Evolutionary conservation across 2,329 filamentous ascomycete genomes (phyloP).

Genomic region (Whalleya microplaca): DNA sequence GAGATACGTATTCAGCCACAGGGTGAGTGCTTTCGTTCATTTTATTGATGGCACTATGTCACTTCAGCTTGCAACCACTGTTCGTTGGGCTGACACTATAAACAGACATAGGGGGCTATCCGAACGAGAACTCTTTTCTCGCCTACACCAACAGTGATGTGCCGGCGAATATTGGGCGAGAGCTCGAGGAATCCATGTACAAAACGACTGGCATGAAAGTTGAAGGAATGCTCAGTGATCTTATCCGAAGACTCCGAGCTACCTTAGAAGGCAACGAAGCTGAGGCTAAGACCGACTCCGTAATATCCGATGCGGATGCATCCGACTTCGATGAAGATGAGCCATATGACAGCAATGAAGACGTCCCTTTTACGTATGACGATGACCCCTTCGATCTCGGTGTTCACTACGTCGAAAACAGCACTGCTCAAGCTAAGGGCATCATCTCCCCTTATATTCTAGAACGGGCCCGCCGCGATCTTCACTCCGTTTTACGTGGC

Average conservation of each 20-base stretch:
- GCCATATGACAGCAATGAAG: conserved; percentile 28
- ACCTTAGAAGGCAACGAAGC: conserved; percentile 26
- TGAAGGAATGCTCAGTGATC: conserved; percentile 30
- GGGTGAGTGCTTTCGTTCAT: conserved; percentile 31
- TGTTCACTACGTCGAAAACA: conserved; percentile 22
- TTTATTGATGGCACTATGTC: neutral
- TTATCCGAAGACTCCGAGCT: conserved; percentile 34
- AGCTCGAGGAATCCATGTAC: conserved; percentile 27
- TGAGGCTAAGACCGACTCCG: conserved; percentile 39
- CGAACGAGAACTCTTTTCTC: conserved; percentile 28
- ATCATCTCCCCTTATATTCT: conserved; percentile 8
- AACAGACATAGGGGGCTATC: conserved; percentile 29
- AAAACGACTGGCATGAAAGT: conserved; percentile 27
- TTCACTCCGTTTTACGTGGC: conserved; percentile 61
- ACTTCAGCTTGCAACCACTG: neutral
- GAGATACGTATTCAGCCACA: conserved; percentile 44
- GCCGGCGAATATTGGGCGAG: conserved; percentile 17
- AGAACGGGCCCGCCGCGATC: conserved; percentile 59
- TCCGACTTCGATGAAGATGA: conserved; percentile 31
- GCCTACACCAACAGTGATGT: conserved; percentile 32
- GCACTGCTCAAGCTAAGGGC: neutral
- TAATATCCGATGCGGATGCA: conserved; percentile 31
- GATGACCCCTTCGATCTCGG: conserved; percentile 38
- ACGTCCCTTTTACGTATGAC: conserved; percentile 31
- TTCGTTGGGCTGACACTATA: neutral